Evolutionary conservation across 1,284 basidiomycete genomes (phyloP).

Genomic region (Polyporus tsugae): DNA sequence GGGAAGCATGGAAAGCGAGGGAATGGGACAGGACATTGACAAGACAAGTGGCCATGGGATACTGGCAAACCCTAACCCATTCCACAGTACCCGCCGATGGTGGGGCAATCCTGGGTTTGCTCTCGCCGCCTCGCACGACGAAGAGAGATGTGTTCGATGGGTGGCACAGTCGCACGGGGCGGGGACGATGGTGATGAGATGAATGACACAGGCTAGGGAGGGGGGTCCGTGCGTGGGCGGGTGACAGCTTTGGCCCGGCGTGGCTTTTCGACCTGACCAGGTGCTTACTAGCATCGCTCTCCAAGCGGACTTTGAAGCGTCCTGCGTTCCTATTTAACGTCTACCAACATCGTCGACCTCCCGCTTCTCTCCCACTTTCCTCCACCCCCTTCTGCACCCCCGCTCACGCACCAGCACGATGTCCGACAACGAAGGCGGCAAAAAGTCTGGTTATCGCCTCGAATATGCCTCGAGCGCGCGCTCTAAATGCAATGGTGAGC

Average conservation of each 20-base stretch:
- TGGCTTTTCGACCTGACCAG: constrained; percentile 27
- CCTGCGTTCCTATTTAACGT: constrained; percentile 37
- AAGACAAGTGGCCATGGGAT: background rate
- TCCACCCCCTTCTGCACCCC: constrained; percentile 24
- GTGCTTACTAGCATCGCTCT: constrained; percentile 37
- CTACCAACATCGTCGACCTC: constrained; percentile 31
- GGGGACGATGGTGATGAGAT: constrained; percentile 12
- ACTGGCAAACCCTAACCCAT: constrained; percentile 29
- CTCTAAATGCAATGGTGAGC: constrained; percentile 85
- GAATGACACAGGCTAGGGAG: constrained; percentile 9
- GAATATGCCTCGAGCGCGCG: constrained; percentile 76
- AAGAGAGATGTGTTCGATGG: constrained; percentile 4
- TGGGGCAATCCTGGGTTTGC: background rate
- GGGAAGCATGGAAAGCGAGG: background rate
- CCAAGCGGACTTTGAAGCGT: constrained; percentile 46
- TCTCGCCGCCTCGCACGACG: background rate
- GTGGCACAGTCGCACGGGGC: constrained; percentile 1
- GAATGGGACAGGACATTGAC: background rate
- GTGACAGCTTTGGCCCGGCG: constrained; percentile 30
- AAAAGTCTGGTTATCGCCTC: constrained; percentile 75
- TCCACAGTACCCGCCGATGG: background rate
- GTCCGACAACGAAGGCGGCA: constrained; percentile 63
- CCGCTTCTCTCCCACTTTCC: constrained; percentile 33
- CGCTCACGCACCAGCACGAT: constrained; percentile 45
- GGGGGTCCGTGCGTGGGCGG: constrained; percentile 36